Conservation (phyloP, 106 monocot genomes). For the Acorus calamus region DNA sequence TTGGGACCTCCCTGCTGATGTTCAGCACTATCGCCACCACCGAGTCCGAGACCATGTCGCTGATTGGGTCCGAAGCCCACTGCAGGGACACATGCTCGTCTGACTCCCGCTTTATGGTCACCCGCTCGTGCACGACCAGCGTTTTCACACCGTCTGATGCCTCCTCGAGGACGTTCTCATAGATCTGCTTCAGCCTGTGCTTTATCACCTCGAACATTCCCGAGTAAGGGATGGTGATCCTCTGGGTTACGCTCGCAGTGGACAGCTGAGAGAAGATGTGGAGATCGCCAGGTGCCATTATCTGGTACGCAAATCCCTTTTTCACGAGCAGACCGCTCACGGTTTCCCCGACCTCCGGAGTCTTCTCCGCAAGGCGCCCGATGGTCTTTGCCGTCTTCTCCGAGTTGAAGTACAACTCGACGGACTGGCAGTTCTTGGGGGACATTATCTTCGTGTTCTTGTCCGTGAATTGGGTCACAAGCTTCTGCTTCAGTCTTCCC, state of each 20-base stretch:
- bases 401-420: conserved; percentile 88
- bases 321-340: conserved; percentile 85
- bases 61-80: conserved; percentile 85
- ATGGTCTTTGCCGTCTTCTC: conserved; percentile 98
- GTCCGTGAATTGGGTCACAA: conserved; percentile 50
- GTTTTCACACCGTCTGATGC: conserved; percentile 43
- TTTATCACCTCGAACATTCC: conserved; percentile 84
- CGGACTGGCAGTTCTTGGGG: conserved; percentile 72
- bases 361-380: conserved; percentile 70
- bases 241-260: conserved; percentile 73
- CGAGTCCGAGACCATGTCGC: conserved; percentile 98
- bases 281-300: conserved; percentile 88
- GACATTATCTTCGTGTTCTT: conserved; percentile 65
- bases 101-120: conserved; percentile 74
- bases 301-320: conserved; percentile 95
- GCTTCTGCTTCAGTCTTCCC: conserved; percentile 86
- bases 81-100: conserved; percentile 68
- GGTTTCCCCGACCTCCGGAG: conserved; percentile 59
- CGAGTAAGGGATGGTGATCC: conserved; percentile 77
- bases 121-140: conserved; percentile 71
- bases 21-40: conserved; percentile 92
- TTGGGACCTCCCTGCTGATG: conserved; percentile 73
- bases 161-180: conserved; percentile 61
- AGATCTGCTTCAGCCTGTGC: conserved; percentile 87
- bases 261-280: conserved; percentile 88